Evolutionary conservation across 805 yeast genomes (phyloP).

Genomic region (Nakazawaea sp.): DNA sequence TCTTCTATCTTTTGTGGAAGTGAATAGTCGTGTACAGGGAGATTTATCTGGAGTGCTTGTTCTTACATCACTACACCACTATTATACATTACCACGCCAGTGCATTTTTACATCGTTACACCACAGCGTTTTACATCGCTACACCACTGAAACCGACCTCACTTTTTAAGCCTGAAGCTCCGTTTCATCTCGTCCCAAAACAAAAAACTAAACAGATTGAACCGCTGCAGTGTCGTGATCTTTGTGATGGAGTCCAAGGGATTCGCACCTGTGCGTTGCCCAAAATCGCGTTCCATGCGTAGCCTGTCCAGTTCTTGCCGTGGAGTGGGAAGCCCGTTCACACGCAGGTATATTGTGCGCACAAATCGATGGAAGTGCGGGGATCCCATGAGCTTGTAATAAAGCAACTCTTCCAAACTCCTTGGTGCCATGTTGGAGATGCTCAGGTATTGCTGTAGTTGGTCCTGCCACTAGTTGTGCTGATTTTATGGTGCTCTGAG

Average conservation of each 20-base stretch:
- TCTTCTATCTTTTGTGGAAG: too few relatives aligned
- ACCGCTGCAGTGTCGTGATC: slow-evolving; percentile 32
- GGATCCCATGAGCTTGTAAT: slow-evolving; percentile 38
- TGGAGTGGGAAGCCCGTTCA: slow-evolving; percentile 53
- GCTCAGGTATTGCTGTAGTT: too few relatives aligned
- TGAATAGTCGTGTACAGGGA: too few relatives aligned
- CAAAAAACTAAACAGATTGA: slow-evolving; percentile 52
- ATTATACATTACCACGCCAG: too few relatives aligned
- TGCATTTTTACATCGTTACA: too few relatives aligned
- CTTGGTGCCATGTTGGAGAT: slow-evolving; percentile 7
- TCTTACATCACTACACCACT: too few relatives aligned
- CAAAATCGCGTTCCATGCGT: not conserved
- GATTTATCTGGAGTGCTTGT: too few relatives aligned
- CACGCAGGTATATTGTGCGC: slow-evolving; percentile 49
- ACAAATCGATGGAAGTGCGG: slow-evolving; percentile 60
- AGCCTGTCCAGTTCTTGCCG: slow-evolving; percentile 15
- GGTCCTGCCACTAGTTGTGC: too few relatives aligned
- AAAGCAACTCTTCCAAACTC: slow-evolving; percentile 12
- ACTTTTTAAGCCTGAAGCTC: slow-evolving; percentile 39
- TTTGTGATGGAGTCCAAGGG: too few relatives aligned
- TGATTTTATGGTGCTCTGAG: not conserved
- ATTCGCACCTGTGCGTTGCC: too few relatives aligned
- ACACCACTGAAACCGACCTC: too few relatives aligned
- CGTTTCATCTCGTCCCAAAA: slow-evolving; percentile 57
- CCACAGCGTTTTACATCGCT: too few relatives aligned